Base-by-base conservation (phyloP, 2,329 filamentous ascomycete genomes). In the Bipolaris victoriae region DNA sequence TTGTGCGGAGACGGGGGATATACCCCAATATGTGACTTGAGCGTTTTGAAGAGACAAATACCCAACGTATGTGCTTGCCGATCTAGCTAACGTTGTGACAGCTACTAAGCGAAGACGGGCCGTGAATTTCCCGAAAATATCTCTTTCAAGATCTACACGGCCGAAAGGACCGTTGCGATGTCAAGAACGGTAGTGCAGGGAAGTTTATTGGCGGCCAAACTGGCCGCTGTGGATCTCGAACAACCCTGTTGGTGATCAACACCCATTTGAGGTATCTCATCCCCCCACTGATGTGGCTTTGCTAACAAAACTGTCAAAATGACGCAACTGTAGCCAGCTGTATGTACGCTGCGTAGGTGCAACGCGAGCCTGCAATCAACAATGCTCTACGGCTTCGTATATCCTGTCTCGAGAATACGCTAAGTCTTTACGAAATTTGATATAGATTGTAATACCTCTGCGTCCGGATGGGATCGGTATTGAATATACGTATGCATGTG, bases 111-210 rank as follows among this genome's bases (percentile, higher is more conserved):
- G n/a, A 46, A n/a, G 16, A 11, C n/a, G 26, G 43, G 29, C 26
- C 16, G 26, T 16, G 20, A 20, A 3, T 13, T 11, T 18, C 13
- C 16, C 26, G 15, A 18, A 26, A 49, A 5, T 7, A 16, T 26
- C 36, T 43, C 20, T 64, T 61, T n/a, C 57, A 24, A 54, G 20
- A 7, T 9, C 22, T 15, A 24, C 22, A n/a, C 22, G 59, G 18
- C 63, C 57, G 39, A 68, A 64, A 20, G 61, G 36, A 5, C 61
- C 60, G 20, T 57, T 37, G 0, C 39, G 18, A 31, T 9, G 7
- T 33, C 2, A 3, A 39, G 29, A 18, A 36, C 6, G n/a, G 31
- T 3, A 13, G 9, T 26, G 18, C 35, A 18, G 43, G 36, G 15
- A 31, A 29, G 10, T 43, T 43, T 24, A 46, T 55, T 52, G 13